Evolutionary conservation across 2,329 filamentous ascomycete genomes (phyloP), one percentile per base, ranked within the genome.

Genomic region (Aspergillus fumigatus): DNA sequence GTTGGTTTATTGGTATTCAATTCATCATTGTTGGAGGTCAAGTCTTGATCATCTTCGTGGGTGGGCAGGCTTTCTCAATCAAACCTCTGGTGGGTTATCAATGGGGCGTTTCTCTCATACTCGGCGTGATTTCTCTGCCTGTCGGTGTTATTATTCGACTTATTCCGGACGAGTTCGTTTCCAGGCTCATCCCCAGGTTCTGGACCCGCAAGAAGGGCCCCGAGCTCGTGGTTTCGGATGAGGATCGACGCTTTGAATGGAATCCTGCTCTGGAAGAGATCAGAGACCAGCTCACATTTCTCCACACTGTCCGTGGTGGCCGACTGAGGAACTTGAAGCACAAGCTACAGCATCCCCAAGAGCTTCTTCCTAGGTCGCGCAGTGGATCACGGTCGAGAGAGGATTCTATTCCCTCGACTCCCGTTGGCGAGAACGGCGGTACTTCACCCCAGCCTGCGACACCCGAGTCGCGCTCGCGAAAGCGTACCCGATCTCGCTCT

Each of bases 31-130:
- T 89, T 47, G 85, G 80, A 11, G 88, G 87, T 8, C 88, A 90
- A 66, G 79, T 87, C n/a, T 70, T 88, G 70, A 90, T 90, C 66
- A 79, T 90, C 57, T 88, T 88, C 64, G 80, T 88, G 57, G 88
- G 88, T 60, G 86, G 87, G 6, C 75, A 79, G 27, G 87, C 87
- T 0, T 89, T 91, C 67, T 82, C 84, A 10, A 85, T 87, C 1
- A 74, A 73, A 7, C 79, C 78, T 0, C 77, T 90, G 54, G 81
- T 82, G n/a, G 85, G 83, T 23, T 72, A 80, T 5, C 84, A 89
- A 60, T 90, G 88, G 88, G 87, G 79, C 6, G 85, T 87, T 73
- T 88, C 86, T 32, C 77, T 90, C 54, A 79, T 89, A 1, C 80
- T 90, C 27, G 88, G 88, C 27, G 76, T 83, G 21, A 67, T 90